phyloP scores from a whole-genome alignment of 2,329 filamentous ascomycete genomes.

The Aureobasidium sp. region DNA sequence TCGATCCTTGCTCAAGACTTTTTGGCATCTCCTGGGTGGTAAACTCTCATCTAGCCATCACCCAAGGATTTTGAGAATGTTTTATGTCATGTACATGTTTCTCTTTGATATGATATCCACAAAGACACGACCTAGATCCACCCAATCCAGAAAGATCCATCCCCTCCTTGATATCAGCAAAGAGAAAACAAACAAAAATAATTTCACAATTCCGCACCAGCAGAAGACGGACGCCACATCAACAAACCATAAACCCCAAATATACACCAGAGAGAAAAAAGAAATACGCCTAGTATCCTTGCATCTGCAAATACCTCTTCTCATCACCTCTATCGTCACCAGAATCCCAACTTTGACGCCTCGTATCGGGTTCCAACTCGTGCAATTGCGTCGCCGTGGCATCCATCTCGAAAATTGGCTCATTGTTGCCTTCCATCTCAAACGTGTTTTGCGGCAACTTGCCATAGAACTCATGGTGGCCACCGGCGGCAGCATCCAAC shows the following conservation, averaged over 20 bases:
- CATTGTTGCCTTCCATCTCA: slow-evolving; percentile 23
- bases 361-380: slow-evolving; percentile 21
- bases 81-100: not conserved
- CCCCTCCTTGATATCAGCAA: slow-evolving; percentile 5
- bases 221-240: not conserved
- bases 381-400: slow-evolving; percentile 23
- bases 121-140: not conserved
- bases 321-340: slow-evolving; percentile 15
- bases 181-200: not conserved
- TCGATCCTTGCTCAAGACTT: too few relatives aligned
- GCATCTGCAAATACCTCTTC: slow-evolving; percentile 19
- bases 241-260: not conserved
- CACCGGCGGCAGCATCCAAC: slow-evolving; percentile 25
- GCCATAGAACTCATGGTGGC: slow-evolving; percentile 20
- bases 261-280: slow-evolving; percentile 1
- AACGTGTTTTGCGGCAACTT: slow-evolving; percentile 15
- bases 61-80: not conserved
- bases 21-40: too few relatives aligned
- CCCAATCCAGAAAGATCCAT: not conserved
- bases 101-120: not conserved
- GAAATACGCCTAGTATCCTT: not conserved
- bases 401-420: slow-evolving; percentile 26
- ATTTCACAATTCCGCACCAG: too few relatives aligned
- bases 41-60: too few relatives aligned
- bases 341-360: slow-evolving; percentile 15